Conservation (phyloP, 1,139 yeast genomes). For the Kodamaea plutei region DNA sequence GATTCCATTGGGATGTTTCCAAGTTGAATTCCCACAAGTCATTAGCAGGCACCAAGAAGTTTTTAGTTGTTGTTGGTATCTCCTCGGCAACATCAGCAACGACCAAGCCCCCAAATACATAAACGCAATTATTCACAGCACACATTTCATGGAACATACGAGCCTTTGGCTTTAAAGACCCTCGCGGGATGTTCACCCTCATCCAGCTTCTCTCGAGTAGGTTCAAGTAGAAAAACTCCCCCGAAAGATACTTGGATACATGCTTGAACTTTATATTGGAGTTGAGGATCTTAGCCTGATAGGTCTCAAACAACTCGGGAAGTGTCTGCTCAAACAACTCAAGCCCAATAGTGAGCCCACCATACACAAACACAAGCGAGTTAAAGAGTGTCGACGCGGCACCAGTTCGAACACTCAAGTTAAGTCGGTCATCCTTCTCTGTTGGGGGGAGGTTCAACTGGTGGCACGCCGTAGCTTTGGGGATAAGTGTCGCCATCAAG, state of each 20-base stretch:
- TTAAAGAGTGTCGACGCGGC: conserved; percentile 55
- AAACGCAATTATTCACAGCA: conserved; percentile 46
- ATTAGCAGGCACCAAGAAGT: conserved; percentile 43
- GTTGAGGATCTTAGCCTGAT: conserved; percentile 23
- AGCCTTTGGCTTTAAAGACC: conserved; percentile 40
- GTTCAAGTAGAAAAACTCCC: conserved; percentile 53
- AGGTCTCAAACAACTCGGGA: conserved; percentile 24
- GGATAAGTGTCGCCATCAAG: conserved; percentile 47
- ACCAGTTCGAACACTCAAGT: conserved; percentile 62
- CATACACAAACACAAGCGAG: conserved; percentile 58
- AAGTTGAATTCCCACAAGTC: conserved; percentile 68
- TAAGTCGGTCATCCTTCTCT: conserved; percentile 42
- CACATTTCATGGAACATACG: conserved; percentile 59
- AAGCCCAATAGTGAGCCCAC: conserved; percentile 64
- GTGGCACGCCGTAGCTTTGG: conserved; percentile 50
- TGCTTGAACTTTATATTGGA: conserved; percentile 25
- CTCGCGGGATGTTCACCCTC: conserved; percentile 24
- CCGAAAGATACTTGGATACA: conserved; percentile 46
- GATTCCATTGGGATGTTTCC: conserved; percentile 47
- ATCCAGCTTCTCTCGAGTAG: conserved; percentile 57
- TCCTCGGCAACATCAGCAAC: conserved; percentile 17
- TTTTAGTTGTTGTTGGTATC: conserved; percentile 3
- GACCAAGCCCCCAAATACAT: conserved; percentile 60
- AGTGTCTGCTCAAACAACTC: conserved; percentile 39
- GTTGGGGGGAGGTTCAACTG: conserved; percentile 43